phyloP scores from a whole-genome alignment of 768 basidiomycete species.

The Omphalotus guepiniiformis region DNA sequence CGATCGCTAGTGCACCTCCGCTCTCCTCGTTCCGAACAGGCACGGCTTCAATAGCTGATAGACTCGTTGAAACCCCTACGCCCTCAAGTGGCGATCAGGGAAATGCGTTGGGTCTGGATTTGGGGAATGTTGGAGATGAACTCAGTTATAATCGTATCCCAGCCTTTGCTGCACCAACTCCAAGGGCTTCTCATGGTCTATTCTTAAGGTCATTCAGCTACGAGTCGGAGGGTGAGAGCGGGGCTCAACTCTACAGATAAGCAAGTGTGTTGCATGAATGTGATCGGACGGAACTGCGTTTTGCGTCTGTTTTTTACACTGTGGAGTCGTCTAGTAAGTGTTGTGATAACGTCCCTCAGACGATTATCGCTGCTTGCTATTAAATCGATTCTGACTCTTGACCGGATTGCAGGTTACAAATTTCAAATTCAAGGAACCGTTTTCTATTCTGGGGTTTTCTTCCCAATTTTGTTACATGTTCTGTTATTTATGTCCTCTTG shows the following conservation, averaged over 20 bases:
- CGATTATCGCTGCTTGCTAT: no score
- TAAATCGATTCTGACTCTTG: no score
- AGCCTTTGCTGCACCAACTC: conserved; percentile 7
- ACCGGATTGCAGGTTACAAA: no score
- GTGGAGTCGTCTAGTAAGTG: no score
- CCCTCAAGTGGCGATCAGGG: background rate
- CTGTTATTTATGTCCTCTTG: no score
- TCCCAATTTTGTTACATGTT: no score
- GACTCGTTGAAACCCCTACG: background rate
- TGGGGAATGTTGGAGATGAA: background rate
- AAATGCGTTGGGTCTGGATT: conserved; percentile 4
- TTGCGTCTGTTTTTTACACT: no score
- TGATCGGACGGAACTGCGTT: no score
- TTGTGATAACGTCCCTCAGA: no score
- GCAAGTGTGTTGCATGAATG: background rate
- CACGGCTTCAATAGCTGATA: background rate
- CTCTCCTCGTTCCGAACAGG: background rate
- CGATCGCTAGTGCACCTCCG: background rate
- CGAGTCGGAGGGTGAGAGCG: background rate
- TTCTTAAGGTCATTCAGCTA: conserved; percentile 5
- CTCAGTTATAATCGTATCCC: background rate
- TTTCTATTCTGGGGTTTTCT: no score
- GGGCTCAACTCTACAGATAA: conserved; percentile 3
- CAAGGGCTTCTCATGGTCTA: conserved; percentile 3
- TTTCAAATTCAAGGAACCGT: no score